Base-by-base conservation (phyloP, 345 rosid species). In the Eucalyptus coolabah region DNA sequence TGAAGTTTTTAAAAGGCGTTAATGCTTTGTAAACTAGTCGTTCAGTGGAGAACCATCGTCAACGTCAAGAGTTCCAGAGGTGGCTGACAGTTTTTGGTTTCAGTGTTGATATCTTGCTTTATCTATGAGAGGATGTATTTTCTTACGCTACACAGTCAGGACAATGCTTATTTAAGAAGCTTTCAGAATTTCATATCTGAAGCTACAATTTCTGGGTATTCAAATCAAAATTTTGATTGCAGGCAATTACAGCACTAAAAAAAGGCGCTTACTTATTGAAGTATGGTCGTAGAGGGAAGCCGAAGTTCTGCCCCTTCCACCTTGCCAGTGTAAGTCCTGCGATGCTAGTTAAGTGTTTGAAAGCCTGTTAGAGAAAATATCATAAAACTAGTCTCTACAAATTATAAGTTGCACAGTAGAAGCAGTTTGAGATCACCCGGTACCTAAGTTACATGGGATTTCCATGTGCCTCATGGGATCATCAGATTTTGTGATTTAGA, bases 241-340 rank as follows among this genome's bases (percentile, higher is more conserved):
- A 97, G 99, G 98, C 97, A 88, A 94, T 96, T 89, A 93, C 94
- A 89, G 90, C 97, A n/a, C 96, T 97, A 86, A 97, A 97, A 95
- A 97, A 95, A 93, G 99, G 99, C 7, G 92, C 99, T 3, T 92
- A 92, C 89, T 92, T 96, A 96, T 94, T 97, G 56, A 97, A 97
- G 93, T 97, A 95, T 88, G 96, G 99, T 65, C 96, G 99, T 26
- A 93, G 95, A 89, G 99, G 99, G 92, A 97, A 96, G 91, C 99
- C 98, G 3, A 97, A 96, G 90, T 95, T 97, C 91, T 97, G 97
- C 92, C 99, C 98, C 24, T 97, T 96, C 94, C 93, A 94, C 85
- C 97, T 97, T 83, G 92, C 98, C 86, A 95, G 91, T 93, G 99
- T 96, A 94, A 93, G 95, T 91, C 90, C 23, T 53, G 59, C 72